Base-by-base conservation (phyloP, 108 stramenopile species). In the Skeletonema tropicum region DNA sequence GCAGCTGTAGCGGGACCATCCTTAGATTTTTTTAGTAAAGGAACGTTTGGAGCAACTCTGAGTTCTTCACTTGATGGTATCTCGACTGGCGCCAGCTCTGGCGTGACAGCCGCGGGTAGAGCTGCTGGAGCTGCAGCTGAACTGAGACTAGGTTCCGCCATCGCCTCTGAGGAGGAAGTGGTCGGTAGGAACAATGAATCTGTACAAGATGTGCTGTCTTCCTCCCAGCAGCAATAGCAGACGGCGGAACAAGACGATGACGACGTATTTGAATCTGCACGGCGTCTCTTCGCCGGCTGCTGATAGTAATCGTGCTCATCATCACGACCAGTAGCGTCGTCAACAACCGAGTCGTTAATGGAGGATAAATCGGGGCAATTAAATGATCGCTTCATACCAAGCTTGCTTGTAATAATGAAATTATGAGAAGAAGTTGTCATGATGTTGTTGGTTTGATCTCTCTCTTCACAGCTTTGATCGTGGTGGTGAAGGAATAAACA, bases 141-240 rank as follows among this genome's bases (percentile, higher is more conserved):
- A n/a, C 15, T 45, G 5, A 15, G 15, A 45, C 42, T 15, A 45
- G 42, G 42, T n/a, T 55, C 23, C 52, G 7, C 25, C 23, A 6
- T 3, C 48, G 52, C 42, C 42, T 29, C 2, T 2, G 26, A 1
- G 1, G 26, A 29, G 26, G 42, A 45, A 0, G 42, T 25, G 25
- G 21, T 2, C 52, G 52, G 52, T 23, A 55, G 52, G 52, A 55
- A 55, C 21, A 23, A 55, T n/a, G 52, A 55, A 25, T 55, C 52
- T 55, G 6, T 55, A 55, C 52, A 55, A 2, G 52, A 55, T 10
- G 52, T 55, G 2, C 52, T 23, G 23, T 55, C 52, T 55, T 23
- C 52, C 52, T 55, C 52, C 52, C 52, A 55, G 52, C 52, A 55
- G 52, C 52, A 55, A 55, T 23, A 23, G n/a, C 52, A 55, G 52